A percentile compares a stretch with the other conserved stretches of the same genome.
Evolutionary conservation across 73 alveolate species (phyloP).

Genomic region (Paramecium pentaurelia): DNA sequence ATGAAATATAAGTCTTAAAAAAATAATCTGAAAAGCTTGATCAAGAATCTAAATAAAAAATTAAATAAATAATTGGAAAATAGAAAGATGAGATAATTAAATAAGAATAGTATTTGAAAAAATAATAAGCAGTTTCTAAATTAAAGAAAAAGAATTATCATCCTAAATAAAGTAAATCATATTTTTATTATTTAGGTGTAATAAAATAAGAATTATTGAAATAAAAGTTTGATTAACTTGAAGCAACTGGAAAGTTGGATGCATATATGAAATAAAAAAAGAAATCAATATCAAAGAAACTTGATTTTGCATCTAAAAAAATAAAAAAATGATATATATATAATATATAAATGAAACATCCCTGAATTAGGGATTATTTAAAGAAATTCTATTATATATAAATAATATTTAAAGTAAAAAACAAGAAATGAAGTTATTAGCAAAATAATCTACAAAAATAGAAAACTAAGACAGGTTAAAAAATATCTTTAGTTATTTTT

Average conservation of each 20-base stretch:
- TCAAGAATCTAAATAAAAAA: not conserved
- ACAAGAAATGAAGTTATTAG: not conserved
- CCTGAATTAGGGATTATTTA: not conserved
- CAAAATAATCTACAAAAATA: not conserved
- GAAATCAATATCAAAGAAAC: not conserved
- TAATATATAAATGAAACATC: not conserved
- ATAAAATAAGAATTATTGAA: not conserved
- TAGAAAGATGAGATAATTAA: not conserved
- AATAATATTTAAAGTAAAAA: not conserved
- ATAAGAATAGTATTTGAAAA: not conserved
- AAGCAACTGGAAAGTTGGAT: slow-evolving; percentile 10
- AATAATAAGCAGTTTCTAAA: not conserved
- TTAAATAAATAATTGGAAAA: not conserved
- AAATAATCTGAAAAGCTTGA: not conserved
- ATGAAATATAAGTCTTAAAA: not conserved
- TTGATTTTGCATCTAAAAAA: not conserved
- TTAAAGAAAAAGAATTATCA: not conserved
- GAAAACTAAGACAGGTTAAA: not conserved
- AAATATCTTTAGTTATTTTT: too few relatives aligned
- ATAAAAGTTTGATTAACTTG: not conserved
- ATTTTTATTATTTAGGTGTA: not conserved
- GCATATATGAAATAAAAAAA: not conserved
- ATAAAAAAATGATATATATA: not conserved
- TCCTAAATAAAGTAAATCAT: slow-evolving; percentile 9
- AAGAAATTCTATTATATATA: not conserved